Percentiles rank a stretch among this genome's conserved stretches.
Conservation (phyloP, 2,329 filamentous ascomycete species). For the Paracorniculantispora psalliotae region DNA sequence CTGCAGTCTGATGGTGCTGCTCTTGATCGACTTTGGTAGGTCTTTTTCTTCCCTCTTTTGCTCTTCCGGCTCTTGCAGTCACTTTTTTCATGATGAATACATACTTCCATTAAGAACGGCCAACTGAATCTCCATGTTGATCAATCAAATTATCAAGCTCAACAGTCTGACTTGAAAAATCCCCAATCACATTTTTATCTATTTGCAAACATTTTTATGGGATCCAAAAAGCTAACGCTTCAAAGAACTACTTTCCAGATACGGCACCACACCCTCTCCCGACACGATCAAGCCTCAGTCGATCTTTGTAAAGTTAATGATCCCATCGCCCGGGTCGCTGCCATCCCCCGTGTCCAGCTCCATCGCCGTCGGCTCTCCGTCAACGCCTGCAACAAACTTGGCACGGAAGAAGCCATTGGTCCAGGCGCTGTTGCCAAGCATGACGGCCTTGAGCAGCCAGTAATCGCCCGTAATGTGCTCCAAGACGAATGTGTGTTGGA, state of each 20-base stretch:
- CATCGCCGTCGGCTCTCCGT: slow-evolving; percentile 2
- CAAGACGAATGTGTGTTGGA: slow-evolving; percentile 1
- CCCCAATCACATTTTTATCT: slow-evolving; percentile 7
- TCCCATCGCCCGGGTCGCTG: neutral
- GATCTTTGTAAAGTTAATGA: neutral
- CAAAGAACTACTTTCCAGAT: too few species aligned
- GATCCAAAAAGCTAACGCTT: slow-evolving; percentile 3
- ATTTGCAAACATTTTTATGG: neutral
- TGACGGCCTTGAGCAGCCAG: neutral
- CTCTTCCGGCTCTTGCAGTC: slow-evolving; percentile 16
- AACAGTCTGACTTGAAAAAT: slow-evolving; percentile 51
- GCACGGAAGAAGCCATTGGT: neutral
- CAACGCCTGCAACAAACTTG: neutral
- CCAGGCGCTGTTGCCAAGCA: neutral
- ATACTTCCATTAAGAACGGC: slow-evolving; percentile 57
- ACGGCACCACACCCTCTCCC: too few species aligned
- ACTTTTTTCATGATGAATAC: slow-evolving; percentile 47
- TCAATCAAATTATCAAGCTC: slow-evolving; percentile 56
- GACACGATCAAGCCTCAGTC: too few species aligned
- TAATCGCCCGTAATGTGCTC: slow-evolving; percentile 12
- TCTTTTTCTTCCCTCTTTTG: slow-evolving; percentile 2
- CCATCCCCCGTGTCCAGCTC: neutral
- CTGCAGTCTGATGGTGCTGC: neutral
- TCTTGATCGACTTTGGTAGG: slow-evolving; percentile 9
- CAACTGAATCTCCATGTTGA: slow-evolving; percentile 58